Conservation (phyloP, 2,329 filamentous ascomycete species). For the Fusarium acutatum region DNA sequence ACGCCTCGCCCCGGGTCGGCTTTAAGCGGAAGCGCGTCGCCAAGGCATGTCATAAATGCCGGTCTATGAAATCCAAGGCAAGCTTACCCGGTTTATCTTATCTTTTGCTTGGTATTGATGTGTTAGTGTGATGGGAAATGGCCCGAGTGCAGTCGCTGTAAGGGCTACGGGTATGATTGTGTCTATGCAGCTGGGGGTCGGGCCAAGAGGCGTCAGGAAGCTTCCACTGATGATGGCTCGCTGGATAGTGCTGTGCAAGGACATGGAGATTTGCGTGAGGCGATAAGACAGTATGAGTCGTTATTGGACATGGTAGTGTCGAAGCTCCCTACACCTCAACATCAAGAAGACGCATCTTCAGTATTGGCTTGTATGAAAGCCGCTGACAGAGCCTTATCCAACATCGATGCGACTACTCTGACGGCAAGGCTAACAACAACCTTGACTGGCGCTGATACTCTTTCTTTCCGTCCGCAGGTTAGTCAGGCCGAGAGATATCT, state of each 20-base stretch:
- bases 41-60: background rate
- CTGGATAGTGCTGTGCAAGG: background rate
- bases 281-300: background rate
- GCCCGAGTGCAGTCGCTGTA: background rate
- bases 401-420: background rate
- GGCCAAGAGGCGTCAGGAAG: background rate
- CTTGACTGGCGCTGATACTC: background rate
- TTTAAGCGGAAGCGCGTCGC: background rate
- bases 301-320: background rate
- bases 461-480: background rate
- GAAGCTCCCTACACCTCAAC: background rate
- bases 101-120: no score
- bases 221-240: background rate
- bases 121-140: background rate
- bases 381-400: background rate
- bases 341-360: background rate
- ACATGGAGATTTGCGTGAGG: background rate
- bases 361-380: background rate
- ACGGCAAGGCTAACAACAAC: background rate
- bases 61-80: background rate
- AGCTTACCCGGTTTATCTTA: no score
- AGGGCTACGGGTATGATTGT: background rate
- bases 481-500: background rate
- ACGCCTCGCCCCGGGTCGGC: background rate
- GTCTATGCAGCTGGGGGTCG: background rate